Base-by-base conservation (phyloP, 805 yeast genomes). In the Pichia nanzhaoensis region DNA sequence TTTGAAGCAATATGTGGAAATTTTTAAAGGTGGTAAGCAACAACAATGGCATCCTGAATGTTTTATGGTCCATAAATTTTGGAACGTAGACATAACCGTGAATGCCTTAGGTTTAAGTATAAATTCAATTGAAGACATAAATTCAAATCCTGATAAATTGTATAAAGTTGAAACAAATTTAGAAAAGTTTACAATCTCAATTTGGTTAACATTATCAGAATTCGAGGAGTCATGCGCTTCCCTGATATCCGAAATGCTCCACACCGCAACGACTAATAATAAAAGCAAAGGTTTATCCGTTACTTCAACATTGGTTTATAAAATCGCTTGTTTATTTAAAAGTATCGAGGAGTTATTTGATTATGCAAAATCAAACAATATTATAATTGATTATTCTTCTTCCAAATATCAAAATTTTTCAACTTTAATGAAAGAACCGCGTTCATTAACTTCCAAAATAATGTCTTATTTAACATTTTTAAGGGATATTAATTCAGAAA, bases 31-130 rank as follows among this genome's bases (percentile, higher is more conserved):
- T 41, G 96, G 96, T 19, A 75, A 82, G 54, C 83, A 85, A 47
- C 95, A 90, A 62, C 95, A 88, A 60, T 93, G 99, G 99, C 99
- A 93, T 65, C 98, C 97, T 1, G 98, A 95, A 61, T 93, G 99
- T 69, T 93, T 89, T 60, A 95, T 95, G 89, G 95, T 93, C 39
- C 90, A 85, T 68, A 90, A 90, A 63, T 90, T 88, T 58, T 93
- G 99, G 99, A 89, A 88, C 59, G 95, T 90, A 18, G 75, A 81
- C 46, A 70, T 93, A 19, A 74, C 83, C 1, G 73, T 84, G 0
- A 81, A 75, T 41, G 68, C 76, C 8, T 73, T 83, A 22, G 90
- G 70, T 33, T 65, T 54, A n/a, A 46, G 49, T 28, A 31, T 50
- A 16, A 50, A 48, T 4, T 41, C 46, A 13, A 41, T 53, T 30